Evolutionary conservation across 1,139 yeast genomes (phyloP).

Genomic region (Pichia sp.): DNA sequence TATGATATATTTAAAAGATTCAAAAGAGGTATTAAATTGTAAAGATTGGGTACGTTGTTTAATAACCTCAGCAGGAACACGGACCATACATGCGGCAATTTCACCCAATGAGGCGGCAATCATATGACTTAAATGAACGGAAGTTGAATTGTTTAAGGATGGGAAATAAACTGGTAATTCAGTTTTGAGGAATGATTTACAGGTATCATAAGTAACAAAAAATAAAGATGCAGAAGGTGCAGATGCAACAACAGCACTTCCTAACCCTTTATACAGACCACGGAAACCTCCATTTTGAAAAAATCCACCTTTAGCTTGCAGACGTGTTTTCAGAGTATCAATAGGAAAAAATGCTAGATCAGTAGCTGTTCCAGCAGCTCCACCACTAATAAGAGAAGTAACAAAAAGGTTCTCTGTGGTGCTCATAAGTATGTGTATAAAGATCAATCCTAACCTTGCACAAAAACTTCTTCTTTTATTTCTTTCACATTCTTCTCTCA

Average conservation of each 20-base stretch:
- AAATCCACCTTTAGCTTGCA: slow-evolving; percentile 95
- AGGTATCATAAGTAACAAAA: slow-evolving; percentile 79
- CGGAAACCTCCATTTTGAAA: slow-evolving; percentile 86
- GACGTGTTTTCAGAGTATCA: slow-evolving; percentile 86
- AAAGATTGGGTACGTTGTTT: slow-evolving; percentile 91
- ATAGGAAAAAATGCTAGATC: slow-evolving; percentile 94
- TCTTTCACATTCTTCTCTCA: too few relatives aligned
- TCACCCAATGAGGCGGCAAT: slow-evolving; percentile 84
- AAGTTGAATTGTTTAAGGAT: slow-evolving; percentile 25
- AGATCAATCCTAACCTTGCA: too few relatives aligned
- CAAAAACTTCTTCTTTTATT: too few relatives aligned
- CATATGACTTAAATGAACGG: slow-evolving; percentile 63
- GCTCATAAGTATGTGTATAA: too few relatives aligned
- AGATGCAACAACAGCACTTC: slow-evolving; percentile 89
- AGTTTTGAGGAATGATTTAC: slow-evolving; percentile 53
- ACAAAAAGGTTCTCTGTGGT: slow-evolving; percentile 52
- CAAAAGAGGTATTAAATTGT: slow-evolving; percentile 51
- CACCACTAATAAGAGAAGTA: slow-evolving; percentile 45
- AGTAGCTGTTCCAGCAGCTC: slow-evolving; percentile 92
- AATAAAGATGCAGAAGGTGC: slow-evolving; percentile 93
- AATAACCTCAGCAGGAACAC: slow-evolving; percentile 96
- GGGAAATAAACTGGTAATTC: slow-evolving; percentile 28
- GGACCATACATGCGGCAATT: slow-evolving; percentile 81
- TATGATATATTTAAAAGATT: slow-evolving; percentile 58
- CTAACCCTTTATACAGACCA: slow-evolving; percentile 88